These are phyloP conservation scores for Salicornia ramosissima DNA, from an alignment of 148 eudicot species.

Conservation along the genomic window DNA sequence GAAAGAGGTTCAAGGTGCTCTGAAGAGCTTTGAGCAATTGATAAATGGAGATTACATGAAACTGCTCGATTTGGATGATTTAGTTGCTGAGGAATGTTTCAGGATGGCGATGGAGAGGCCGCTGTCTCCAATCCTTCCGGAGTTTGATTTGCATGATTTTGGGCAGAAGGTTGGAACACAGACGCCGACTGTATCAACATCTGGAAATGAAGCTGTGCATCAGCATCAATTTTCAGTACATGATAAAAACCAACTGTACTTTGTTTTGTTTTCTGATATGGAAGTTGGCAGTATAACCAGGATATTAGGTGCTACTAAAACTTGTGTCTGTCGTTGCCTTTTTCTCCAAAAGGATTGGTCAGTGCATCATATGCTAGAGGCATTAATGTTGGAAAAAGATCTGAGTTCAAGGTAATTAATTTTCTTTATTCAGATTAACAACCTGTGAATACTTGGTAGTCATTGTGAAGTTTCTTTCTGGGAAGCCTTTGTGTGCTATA, in stretches of 20 bases:
- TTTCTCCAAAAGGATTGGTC: conserved; percentile 31
- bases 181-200: conserved; percentile 16
- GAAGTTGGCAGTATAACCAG: conserved; percentile 45
- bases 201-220: conserved; percentile 13
- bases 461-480: background rate
- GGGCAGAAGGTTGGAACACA: conserved; percentile 21
- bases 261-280: conserved; percentile 46
- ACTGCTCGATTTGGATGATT: conserved; percentile 64
- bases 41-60: conserved; percentile 51
- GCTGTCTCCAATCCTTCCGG: conserved; percentile 66
- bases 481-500: background rate
- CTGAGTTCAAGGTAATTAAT: conserved; percentile 49
- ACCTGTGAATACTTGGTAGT: background rate
- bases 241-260: conserved; percentile 25
- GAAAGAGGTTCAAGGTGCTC: conserved; percentile 17
- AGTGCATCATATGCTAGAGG: conserved; percentile 35
- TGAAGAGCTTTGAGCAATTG: conserved; percentile 25
- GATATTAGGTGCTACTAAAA: conserved; percentile 39
- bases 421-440: background rate
- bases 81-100: conserved; percentile 50
- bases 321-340: conserved; percentile 34
- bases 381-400: conserved; percentile 41
- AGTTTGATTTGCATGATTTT: conserved; percentile 30
- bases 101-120: conserved; percentile 58
- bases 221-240: conserved; percentile 2